phyloP scores from a whole-genome alignment of 2,329 filamentous ascomycete genomes.

The Penicillium sp. region DNA sequence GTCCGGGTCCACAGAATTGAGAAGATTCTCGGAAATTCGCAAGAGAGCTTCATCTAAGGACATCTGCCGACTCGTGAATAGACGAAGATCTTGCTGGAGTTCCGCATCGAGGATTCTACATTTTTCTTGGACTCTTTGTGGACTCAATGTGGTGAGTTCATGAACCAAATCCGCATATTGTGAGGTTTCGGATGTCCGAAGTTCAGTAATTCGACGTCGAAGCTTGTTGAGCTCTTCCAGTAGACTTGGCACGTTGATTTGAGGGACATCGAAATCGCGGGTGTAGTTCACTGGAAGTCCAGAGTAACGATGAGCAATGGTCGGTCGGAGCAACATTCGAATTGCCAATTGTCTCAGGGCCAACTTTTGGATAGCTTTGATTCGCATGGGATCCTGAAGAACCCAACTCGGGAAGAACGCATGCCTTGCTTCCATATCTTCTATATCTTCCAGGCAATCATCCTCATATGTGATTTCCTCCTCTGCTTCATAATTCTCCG shows the following conservation, averaged over 20 bases:
- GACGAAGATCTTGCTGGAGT: conserved; percentile 29
- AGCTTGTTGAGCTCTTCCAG: conserved; percentile 36
- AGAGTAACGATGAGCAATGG: conserved; percentile 40
- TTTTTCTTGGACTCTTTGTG: conserved; percentile 17
- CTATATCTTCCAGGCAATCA: conserved; percentile 19
- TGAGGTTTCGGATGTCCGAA: conserved; percentile 28
- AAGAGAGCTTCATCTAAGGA: conserved; percentile 38
- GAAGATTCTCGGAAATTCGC: conserved; percentile 36
- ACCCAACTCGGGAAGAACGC: conserved; percentile 30
- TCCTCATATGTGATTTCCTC: conserved; percentile 13
- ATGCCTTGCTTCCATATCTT: conserved; percentile 12
- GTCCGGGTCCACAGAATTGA: conserved; percentile 39
- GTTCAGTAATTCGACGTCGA: conserved; percentile 30
- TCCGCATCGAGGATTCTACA: conserved; percentile 28
- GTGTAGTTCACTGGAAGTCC: conserved; percentile 35
- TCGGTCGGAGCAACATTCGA: conserved; percentile 39
- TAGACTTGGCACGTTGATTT: conserved; percentile 32
- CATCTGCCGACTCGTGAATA: conserved; percentile 31
- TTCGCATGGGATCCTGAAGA: conserved; percentile 28
- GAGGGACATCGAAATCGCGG: conserved; percentile 28
- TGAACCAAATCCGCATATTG: conserved; percentile 34
- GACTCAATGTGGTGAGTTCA: conserved; percentile 24
- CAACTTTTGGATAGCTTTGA: conserved; percentile 41
- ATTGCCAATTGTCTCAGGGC: conserved; percentile 43
- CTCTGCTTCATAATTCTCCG: conserved; percentile 6